phyloP scores from a whole-genome alignment of 2,329 filamentous ascomycete genomes.

The Blumeria hordei region DNA sequence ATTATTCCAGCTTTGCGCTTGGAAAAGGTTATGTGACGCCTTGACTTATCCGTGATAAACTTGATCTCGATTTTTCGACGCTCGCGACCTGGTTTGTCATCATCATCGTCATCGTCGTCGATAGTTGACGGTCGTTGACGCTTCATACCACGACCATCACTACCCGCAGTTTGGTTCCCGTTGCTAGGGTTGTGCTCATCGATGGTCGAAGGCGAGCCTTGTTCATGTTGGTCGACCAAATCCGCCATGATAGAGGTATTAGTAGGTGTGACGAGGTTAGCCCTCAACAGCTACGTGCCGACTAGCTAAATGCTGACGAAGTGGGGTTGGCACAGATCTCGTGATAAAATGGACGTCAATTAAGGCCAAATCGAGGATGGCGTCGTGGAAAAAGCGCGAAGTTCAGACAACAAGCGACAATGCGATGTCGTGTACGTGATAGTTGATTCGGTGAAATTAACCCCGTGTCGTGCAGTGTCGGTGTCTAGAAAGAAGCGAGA shows the following conservation, averaged over 20 bases:
- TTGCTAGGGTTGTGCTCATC: conserved; percentile 56
- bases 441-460: neutral
- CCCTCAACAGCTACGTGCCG: conserved; percentile 16
- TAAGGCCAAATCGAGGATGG: conserved; percentile 15
- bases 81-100: conserved; percentile 93
- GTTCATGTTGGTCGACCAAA: conserved; percentile 55
- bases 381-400: conserved; percentile 12
- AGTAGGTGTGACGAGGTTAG: conserved; percentile 15
- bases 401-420: conserved; percentile 3
- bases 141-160: conserved; percentile 67
- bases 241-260: conserved; percentile 37
- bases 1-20: conserved; percentile 99
- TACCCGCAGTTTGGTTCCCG: conserved; percentile 30
- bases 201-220: conserved; percentile 48
- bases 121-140: conserved; percentile 58
- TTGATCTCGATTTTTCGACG: conserved; percentile 99
- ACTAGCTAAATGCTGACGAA: conserved; percentile 17
- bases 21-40: conserved; percentile 96
- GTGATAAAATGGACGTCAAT: conserved; percentile 15
- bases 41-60: conserved; percentile 99
- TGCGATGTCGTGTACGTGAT: neutral
- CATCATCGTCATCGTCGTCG: conserved; percentile 92
- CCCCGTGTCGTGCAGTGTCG: too few relatives aligned
- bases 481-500: too few relatives aligned
- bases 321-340: conserved; percentile 10